Evolutionary conservation across 2,329 filamentous ascomycete species (phyloP).

Genomic region (Pyrenochaeta sp.): DNA sequence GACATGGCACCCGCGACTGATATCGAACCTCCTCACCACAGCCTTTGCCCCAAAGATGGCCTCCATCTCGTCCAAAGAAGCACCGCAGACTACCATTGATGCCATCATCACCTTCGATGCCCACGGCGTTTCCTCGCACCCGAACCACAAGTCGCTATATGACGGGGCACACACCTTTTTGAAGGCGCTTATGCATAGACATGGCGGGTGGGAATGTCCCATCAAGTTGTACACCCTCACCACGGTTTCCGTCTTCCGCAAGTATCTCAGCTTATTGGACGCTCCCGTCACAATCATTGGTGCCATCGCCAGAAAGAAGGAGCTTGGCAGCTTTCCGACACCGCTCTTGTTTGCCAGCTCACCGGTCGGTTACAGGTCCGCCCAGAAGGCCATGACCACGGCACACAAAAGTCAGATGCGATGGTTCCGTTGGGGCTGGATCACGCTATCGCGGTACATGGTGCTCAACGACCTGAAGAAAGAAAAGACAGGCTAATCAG

Average conservation of each 20-base stretch:
- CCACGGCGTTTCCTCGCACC: conserved; percentile 84
- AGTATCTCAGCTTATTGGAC: conserved; percentile 83
- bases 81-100: conserved; percentile 71
- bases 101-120: conserved; percentile 89
- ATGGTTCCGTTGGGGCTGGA: conserved; percentile 98
- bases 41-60: conserved; percentile 76
- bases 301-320: conserved; percentile 59
- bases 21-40: conserved; percentile 74
- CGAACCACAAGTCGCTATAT: conserved; percentile 92
- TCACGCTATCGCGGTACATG: conserved; percentile 92
- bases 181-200: conserved; percentile 68
- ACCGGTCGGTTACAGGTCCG: conserved; percentile 69
- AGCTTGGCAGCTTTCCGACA: conserved; percentile 63
- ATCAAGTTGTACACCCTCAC: conserved; percentile 87
- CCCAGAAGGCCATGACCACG: conserved; percentile 85
- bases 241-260: conserved; percentile 75
- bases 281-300: conserved; percentile 72
- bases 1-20: conserved; percentile 75
- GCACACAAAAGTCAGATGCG: conserved; percentile 97
- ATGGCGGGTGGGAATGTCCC: conserved; percentile 72
- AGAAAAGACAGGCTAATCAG: conserved; percentile 56
- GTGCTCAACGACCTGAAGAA: conserved; percentile 84
- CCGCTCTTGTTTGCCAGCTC: conserved; percentile 76
- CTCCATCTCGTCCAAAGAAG: conserved; percentile 49
- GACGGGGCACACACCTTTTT: conserved; percentile 81